phyloP scores from a whole-genome alignment of 805 yeast genomes.

The Candida nitratophila region DNA sequence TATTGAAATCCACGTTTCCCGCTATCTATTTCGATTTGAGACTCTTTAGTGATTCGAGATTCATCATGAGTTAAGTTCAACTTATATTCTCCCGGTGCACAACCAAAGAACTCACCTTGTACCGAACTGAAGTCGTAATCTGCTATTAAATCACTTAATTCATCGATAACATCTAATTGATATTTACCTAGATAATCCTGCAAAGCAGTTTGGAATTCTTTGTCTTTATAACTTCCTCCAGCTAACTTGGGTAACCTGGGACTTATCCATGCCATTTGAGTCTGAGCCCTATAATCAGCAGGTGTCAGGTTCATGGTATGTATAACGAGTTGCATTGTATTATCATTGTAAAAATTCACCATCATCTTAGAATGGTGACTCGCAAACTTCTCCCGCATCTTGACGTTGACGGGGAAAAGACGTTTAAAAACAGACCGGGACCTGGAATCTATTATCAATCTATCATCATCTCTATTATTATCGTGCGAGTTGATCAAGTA shows the following conservation, averaged over 20 bases:
- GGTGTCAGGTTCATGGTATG: constrained; percentile 54
- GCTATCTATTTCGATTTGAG: too few relatives aligned
- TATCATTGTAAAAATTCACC: constrained; percentile 45
- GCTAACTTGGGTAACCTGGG: constrained; percentile 27
- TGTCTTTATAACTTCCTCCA: constrained; percentile 4
- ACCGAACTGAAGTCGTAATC: constrained; percentile 38
- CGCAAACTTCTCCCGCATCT: constrained; percentile 22
- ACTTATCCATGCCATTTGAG: constrained; percentile 63
- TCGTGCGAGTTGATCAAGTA: constrained; percentile 15
- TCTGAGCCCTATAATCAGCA: constrained; percentile 48
- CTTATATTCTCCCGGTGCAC: constrained; percentile 40
- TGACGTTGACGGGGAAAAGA: constrained; percentile 18
- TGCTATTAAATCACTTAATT: constrained; percentile 23
- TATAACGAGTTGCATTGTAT: constrained; percentile 41
- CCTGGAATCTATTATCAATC: too few relatives aligned
- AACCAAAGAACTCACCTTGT: constrained; percentile 47
- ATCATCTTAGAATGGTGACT: constrained; percentile 67
- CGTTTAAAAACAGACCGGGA: too few relatives aligned
- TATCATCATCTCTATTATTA: constrained; percentile 7
- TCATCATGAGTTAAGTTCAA: too few relatives aligned
- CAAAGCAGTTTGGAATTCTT: constrained; percentile 40
- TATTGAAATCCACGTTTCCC: constrained; percentile 27
- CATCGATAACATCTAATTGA: constrained; percentile 16
- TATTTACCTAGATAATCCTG: constrained; percentile 39
- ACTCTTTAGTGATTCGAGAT: too few relatives aligned